phyloP scores from a whole-genome alignment of 495 filamentous ascomycete genomes.

The Articulospora tetracladia region DNA sequence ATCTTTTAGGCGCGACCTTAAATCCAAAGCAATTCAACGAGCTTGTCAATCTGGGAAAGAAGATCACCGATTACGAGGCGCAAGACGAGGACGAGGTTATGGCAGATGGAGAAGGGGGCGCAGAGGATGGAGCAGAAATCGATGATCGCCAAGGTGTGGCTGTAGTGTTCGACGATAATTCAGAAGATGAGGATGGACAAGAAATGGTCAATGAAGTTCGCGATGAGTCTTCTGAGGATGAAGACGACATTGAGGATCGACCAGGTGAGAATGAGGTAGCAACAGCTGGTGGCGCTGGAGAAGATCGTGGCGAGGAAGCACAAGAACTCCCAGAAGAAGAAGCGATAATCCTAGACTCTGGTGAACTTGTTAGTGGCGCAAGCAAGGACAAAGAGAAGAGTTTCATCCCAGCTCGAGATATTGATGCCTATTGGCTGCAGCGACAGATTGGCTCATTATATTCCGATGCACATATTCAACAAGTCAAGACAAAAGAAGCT shows the following conservation, averaged over 20 bases:
- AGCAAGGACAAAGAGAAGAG: conserved; percentile 50
- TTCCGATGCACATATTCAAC: conserved; percentile 83
- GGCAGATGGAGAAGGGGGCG: conserved; percentile 62
- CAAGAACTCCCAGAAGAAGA: conserved; percentile 50
- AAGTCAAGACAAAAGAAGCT: conserved; percentile 79
- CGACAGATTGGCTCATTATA: conserved; percentile 86
- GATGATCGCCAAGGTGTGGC: conserved; percentile 96
- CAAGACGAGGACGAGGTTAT: conserved; percentile 95
- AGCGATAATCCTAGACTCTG: conserved; percentile 79
- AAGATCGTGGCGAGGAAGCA: conserved; percentile 49
- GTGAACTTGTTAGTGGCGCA: conserved; percentile 21
- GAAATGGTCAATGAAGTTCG: conserved; percentile 73
- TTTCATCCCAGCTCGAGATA: conserved; percentile 73
- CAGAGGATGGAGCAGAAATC: conserved; percentile 53
- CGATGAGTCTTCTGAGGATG: conserved; percentile 78
- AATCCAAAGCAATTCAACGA: conserved; percentile 94
- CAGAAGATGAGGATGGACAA: conserved; percentile 82
- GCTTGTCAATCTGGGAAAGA: conserved; percentile 93
- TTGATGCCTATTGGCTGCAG: conserved; percentile 97
- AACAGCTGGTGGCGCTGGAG: conserved; percentile 47
- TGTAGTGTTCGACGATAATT: conserved; percentile 91
- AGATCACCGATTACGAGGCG: conserved; percentile 97
- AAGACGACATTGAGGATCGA: conserved; percentile 47
- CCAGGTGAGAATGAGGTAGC: conserved; percentile 46
- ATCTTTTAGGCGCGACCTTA: conserved; percentile 78